Conservation (phyloP, 1,284 basidiomycete species). For the Garcileccinum viscosum region DNA sequence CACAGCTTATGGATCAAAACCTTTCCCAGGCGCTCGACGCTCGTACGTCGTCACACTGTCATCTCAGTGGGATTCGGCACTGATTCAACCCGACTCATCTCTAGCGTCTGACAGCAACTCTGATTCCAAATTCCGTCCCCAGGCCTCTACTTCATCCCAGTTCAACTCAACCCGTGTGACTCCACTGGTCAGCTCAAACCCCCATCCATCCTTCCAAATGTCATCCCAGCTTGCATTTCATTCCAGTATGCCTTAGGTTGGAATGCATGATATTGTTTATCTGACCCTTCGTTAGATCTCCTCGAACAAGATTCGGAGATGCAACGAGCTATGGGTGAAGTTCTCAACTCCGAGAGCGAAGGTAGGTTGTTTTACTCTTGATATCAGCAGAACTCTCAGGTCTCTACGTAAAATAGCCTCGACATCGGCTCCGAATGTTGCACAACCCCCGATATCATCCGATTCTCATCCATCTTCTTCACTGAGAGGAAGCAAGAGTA, state of each 20-base stretch:
- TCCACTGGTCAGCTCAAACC: slow-evolving; percentile 51
- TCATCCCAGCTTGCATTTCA: slow-evolving; percentile 59
- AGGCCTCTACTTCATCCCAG: slow-evolving; percentile 18
- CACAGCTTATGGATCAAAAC: slow-evolving; percentile 43
- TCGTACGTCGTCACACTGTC: slow-evolving; percentile 33
- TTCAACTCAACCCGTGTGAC: slow-evolving; percentile 10
- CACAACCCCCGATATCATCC: slow-evolving; percentile 14
- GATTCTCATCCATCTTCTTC: slow-evolving; percentile 23
- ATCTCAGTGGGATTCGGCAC: slow-evolving; percentile 3
- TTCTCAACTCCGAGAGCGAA: slow-evolving; percentile 51
- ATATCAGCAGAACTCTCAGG: neutral
- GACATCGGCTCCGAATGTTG: slow-evolving; percentile 9
- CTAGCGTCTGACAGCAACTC: slow-evolving; percentile 21
- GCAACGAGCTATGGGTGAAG: slow-evolving; percentile 66
- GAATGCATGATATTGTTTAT: slow-evolving; percentile 6
- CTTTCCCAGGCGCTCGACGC: slow-evolving; percentile 38
- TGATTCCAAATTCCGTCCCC: slow-evolving; percentile 12
- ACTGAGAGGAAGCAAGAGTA: slow-evolving; percentile 8
- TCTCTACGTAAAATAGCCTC: slow-evolving; percentile 20
- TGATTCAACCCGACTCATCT: slow-evolving; percentile 17
- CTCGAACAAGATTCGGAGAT: slow-evolving; percentile 77
- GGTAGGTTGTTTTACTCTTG: slow-evolving; percentile 21
- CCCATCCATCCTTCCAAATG: slow-evolving; percentile 63
- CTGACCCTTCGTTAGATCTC: slow-evolving; percentile 54
- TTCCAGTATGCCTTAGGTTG: slow-evolving; percentile 56